Conservation (phyloP, 371 early-diverging fungal species). For the Rhizomucor pusillus region DNA sequence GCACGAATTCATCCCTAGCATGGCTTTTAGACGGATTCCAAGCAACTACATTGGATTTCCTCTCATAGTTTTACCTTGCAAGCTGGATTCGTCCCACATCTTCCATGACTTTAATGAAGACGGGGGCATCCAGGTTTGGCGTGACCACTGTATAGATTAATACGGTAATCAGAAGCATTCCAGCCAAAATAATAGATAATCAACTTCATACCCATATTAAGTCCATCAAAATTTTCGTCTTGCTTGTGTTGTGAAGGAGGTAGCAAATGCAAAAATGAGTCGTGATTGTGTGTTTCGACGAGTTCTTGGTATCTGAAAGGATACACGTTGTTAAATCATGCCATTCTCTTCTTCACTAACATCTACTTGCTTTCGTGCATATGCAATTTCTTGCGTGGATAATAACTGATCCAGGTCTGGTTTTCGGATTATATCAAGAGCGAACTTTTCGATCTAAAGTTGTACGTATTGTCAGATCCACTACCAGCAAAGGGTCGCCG, state of each 20-base stretch:
- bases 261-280: conserved; percentile 53
- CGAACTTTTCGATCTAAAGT: conserved; percentile 57
- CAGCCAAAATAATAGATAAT: background rate
- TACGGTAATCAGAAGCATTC: background rate
- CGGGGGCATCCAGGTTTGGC: conserved; percentile 71
- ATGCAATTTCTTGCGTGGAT: conserved; percentile 46
- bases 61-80: conserved; percentile 4
- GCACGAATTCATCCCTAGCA: conserved; percentile 4
- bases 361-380: conserved; percentile 52
- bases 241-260: conserved; percentile 58
- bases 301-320: conserved; percentile 35
- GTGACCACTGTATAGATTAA: conserved; percentile 45
- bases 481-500: too few species aligned
- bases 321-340: background rate
- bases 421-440: conserved; percentile 37
- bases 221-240: conserved; percentile 38
- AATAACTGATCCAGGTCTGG: conserved; percentile 28
- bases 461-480: too few species aligned
- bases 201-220: conserved; percentile 29
- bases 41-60: background rate
- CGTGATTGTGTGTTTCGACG: conserved; percentile 40
- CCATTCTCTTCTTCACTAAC: background rate
- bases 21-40: background rate
- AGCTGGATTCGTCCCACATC: conserved; percentile 62
- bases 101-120: conserved; percentile 63